Base-by-base conservation (phyloP, 2,329 filamentous ascomycete genomes). In the Fusarium sp. region DNA sequence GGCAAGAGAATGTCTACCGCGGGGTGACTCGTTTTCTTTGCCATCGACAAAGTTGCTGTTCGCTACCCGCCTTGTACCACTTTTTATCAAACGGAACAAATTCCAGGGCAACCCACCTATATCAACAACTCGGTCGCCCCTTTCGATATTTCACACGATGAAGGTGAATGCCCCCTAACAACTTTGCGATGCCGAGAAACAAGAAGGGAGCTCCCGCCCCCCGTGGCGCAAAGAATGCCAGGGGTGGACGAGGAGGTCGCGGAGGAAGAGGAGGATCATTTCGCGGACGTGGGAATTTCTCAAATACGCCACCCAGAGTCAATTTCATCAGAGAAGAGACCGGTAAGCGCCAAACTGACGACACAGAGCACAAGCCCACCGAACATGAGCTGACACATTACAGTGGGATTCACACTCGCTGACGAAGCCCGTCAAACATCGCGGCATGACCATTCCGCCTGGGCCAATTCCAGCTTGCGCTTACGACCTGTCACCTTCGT, bases 351-450 rank as follows among this genome's bases (percentile, higher is more conserved):
- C 15, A 19, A 38, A 7, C 10, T n/a, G 12, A 25, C 9, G 7
- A 13, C 13, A 4, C 22, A 22, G n/a, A 40, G 26, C 34, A 36
- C 24, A 7, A 24, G 15, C 28, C 13, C 32, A 9, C 15, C 22
- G 31, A 13, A 29, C 38, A 36, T n/a, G 28, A 44, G 50, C 53
- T 67, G 49, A 70, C 39, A 24, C 6, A 49, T 8, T 11, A 24
- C 31, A 73, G 70, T 47, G 53, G 68, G 63, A 9, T 70, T 76
- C 9, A 74, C 70, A 32, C 60, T 76, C 65, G 77, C 76, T 48
- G 81, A 85, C 19, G 80, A 84, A 69, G 83, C 82, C 54, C 76
- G 79, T 49, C 79, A 83, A 55, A 85, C 83, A 3, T 77, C 77
- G 19, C 74, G 73, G 25, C 80, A 81, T 48, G 80, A 81, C 45